Conservation (phyloP, 306 rosid genomes). For the Gillenia trifoliata region DNA sequence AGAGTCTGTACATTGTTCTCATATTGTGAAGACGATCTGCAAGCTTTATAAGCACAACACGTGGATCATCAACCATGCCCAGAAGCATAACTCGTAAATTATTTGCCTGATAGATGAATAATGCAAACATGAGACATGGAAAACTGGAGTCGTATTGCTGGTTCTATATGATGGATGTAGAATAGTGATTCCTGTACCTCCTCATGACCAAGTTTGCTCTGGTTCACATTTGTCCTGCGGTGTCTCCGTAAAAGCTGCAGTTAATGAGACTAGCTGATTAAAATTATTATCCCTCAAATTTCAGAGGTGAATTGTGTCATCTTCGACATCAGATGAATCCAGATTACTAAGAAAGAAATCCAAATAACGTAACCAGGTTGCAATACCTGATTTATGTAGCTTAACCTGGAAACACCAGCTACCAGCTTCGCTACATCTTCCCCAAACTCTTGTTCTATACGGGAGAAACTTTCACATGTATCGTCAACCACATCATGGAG, state of each 20-base stretch:
- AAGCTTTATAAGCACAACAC: slow-evolving; percentile 96
- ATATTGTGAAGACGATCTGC: slow-evolving; percentile 99
- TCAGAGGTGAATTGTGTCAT: background rate
- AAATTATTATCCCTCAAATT: background rate
- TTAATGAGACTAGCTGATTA: slow-evolving; percentile 14
- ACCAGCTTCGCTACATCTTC: slow-evolving; percentile 80
- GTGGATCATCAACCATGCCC: slow-evolving; percentile 99
- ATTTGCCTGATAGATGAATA: slow-evolving; percentile 66
- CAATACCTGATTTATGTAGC: slow-evolving; percentile 88
- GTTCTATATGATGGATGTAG: background rate
- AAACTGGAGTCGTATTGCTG: slow-evolving; percentile 1
- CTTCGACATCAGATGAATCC: background rate
- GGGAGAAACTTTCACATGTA: slow-evolving; percentile 60
- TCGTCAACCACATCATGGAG: slow-evolving; percentile 94
- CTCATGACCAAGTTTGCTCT: slow-evolving; percentile 73
- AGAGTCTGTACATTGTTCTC: slow-evolving; percentile 83
- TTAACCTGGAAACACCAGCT: slow-evolving; percentile 87
- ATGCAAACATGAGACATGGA: slow-evolving; percentile 37
- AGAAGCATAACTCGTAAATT: slow-evolving; percentile 86
- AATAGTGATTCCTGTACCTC: slow-evolving; percentile 54
- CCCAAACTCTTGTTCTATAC: slow-evolving; percentile 73
- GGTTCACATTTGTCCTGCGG: slow-evolving; percentile 63
- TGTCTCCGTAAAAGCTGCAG: slow-evolving; percentile 82
- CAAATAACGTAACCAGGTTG: background rate
- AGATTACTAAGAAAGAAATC: background rate